Conservation (phyloP, 768 basidiomycete genomes). For the Daedalea quercina region DNA sequence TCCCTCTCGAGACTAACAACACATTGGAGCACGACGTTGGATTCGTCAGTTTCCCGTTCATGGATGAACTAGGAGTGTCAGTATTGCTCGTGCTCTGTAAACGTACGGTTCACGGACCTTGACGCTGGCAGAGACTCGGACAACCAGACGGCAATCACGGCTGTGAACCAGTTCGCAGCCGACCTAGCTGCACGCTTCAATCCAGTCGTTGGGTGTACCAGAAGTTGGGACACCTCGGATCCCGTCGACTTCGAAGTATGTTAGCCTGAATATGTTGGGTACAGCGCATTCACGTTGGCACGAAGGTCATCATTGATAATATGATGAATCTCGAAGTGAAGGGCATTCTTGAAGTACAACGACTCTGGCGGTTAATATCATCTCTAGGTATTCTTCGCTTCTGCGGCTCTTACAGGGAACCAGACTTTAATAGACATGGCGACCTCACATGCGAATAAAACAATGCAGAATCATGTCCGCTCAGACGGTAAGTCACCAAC, state of each 20-base stretch:
- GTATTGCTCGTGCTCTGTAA: background rate
- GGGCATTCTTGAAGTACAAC: background rate
- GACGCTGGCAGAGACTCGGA: constrained; percentile 39
- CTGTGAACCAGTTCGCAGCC: constrained; percentile 50
- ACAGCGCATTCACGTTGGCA: background rate
- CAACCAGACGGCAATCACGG: constrained; percentile 49
- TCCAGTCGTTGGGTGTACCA: constrained; percentile 56
- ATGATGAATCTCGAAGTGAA: constrained; percentile 68
- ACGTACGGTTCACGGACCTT: background rate
- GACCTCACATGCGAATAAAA: constrained; percentile 57
- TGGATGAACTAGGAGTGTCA: constrained; percentile 53
- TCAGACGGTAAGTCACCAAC: constrained; percentile 40
- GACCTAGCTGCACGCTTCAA: constrained; percentile 53
- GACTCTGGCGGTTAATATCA: background rate
- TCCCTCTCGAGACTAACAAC: constrained; percentile 41
- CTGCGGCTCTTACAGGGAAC: constrained; percentile 53
- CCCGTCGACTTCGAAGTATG: constrained; percentile 53
- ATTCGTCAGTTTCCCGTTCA: constrained; percentile 64
- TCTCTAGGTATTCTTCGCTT: constrained; percentile 44
- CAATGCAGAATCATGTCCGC: constrained; percentile 60
- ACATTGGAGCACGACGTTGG: constrained; percentile 63
- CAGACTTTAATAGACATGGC: constrained; percentile 53
- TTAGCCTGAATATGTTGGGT: background rate
- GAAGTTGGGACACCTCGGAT: constrained; percentile 59
- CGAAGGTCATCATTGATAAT: constrained; percentile 67